Base-by-base conservation (phyloP, 2,329 filamentous ascomycete species). In the Didymella glomerata region DNA sequence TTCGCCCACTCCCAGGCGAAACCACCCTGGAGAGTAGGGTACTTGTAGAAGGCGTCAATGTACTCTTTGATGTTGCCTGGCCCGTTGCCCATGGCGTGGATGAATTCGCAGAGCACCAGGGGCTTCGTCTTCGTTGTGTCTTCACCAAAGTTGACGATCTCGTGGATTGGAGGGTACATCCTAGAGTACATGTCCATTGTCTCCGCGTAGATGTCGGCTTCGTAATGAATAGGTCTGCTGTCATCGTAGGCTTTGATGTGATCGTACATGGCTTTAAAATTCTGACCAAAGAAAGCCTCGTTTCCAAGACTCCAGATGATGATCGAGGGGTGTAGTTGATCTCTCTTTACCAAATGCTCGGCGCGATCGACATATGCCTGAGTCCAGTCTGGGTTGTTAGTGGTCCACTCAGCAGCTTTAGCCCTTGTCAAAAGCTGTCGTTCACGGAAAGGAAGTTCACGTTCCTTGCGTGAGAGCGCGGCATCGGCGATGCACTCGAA, bases 251-350 rank as follows among this genome's bases (percentile, higher is more conserved):
- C 58, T 60, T 86, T 88, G 48, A 83, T 82, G 70, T 84, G 88
- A 3, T 87, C 77, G 65, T 88, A 87, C 89, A 92, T 92, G 32
- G 84, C 85, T 45, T 80, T 81, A 68, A 89, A 87, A 68, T 92
- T 91, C 9, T 80, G 78, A 0, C 89, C 89, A 67, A 90, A 91
- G 69, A 90, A 91, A 0, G 88, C 85, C 70, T 92, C 89, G 67
- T 92, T 92, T 0, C 89, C 90, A 0, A 92, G 79, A 46, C 86
- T 89, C 90, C 90, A 92, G 41, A 91, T 84, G 48, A 92, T 86
- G 48, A 92, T 81, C n/a, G 83, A 88, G 0, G 89, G 75, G 64
- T 91, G 87, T 57, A 91, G 88, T 76, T 90, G 90, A 73, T 91
- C 88, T 16, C 90, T 82, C 66, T 87, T 82, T 0, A 92, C 81